phyloP scores from a whole-genome alignment of 73 alveolate species.

The Tetrahymena elliotti region DNA sequence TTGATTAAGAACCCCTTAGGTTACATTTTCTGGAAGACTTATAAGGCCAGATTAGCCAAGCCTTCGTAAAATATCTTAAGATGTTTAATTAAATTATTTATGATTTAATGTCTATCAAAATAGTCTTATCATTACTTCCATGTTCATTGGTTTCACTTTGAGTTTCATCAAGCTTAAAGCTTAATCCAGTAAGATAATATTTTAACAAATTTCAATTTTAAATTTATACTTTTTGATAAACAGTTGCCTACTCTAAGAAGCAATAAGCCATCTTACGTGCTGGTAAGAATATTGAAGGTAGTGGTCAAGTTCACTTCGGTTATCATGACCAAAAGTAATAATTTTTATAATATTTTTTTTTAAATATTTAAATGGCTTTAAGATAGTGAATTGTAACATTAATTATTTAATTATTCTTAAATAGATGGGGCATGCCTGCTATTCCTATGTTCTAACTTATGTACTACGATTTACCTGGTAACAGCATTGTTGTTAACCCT shows the following conservation, averaged over 20 bases:
- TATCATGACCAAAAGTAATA: conserved; percentile 21
- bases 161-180: conserved; percentile 50
- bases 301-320: conserved; percentile 27
- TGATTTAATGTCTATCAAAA: conserved; percentile 3
- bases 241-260: conserved; percentile 18
- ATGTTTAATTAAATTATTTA: conserved; percentile 8
- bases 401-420: conserved; percentile 54
- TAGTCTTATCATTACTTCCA: conserved; percentile 19
- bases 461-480: conserved; percentile 62
- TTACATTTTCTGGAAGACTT: conserved; percentile 71
- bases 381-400: conserved; percentile 43
- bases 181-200: conserved; percentile 33
- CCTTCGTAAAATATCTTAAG: background rate
- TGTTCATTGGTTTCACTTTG: conserved; percentile 44
- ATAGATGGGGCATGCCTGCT: conserved; percentile 36
- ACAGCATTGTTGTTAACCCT: conserved; percentile 27
- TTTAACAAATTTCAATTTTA: background rate
- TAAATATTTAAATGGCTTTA: conserved; percentile 54
- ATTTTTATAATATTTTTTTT: background rate
- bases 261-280: conserved; percentile 9
- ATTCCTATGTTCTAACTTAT: conserved; percentile 25
- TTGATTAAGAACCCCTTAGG: conserved; percentile 72
- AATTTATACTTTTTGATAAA: background rate
- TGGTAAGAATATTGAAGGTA: conserved; percentile 39
- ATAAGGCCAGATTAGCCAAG: conserved; percentile 31